Conservation (phyloP, 495 filamentous ascomycete genomes). For the Alectoria sarmentosa region DNA sequence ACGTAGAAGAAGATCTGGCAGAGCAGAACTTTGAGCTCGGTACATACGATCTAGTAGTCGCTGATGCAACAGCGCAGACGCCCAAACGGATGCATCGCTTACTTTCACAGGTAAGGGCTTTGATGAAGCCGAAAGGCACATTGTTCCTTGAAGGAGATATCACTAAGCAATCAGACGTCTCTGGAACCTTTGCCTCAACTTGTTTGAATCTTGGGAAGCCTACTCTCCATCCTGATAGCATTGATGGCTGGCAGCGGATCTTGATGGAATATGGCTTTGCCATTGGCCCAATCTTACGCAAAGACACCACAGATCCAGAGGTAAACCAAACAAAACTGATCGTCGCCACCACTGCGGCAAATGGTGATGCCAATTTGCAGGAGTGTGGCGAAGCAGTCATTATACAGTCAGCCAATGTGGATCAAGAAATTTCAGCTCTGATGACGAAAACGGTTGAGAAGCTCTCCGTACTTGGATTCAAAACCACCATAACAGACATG, state of each 20-base stretch:
- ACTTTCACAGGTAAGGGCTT: neutral
- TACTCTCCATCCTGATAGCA: neutral
- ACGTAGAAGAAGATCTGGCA: neutral
- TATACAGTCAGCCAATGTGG: neutral
- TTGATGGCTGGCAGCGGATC: neutral
- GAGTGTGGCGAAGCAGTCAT: neutral
- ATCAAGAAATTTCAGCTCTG: neutral
- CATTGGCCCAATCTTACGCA: neutral
- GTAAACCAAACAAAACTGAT: neutral
- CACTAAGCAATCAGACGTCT: neutral
- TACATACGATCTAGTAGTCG: neutral
- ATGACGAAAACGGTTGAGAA: neutral
- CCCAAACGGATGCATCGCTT: neutral
- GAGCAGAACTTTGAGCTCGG: neutral
- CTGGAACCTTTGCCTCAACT: neutral
- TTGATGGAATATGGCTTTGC: neutral
- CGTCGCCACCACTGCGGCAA: neutral
- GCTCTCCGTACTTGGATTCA: neutral
- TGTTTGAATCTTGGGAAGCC: neutral
- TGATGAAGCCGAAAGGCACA: conserved; percentile 3
- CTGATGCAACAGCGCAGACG: neutral
- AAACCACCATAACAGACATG: neutral
- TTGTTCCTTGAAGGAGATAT: neutral
- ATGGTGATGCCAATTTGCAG: neutral
- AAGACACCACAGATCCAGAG: neutral